phyloP scores from a whole-genome alignment of 139 green algal species.

The Chlamydomonas schloesseri region DNA sequence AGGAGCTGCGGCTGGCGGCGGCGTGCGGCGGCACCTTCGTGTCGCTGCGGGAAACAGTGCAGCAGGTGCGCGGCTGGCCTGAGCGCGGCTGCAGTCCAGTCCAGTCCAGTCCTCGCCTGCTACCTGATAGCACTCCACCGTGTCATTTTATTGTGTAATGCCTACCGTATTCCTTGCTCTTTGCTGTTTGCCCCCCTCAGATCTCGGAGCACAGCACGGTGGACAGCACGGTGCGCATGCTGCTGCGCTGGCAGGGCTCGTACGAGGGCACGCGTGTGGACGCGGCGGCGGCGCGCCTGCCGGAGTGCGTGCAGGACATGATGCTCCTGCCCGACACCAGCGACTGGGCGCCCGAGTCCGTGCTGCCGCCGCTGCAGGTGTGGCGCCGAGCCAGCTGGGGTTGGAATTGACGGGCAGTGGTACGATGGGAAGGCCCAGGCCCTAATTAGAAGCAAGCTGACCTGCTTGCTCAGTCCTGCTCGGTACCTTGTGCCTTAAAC shows the following conservation, averaged over 20 bases:
- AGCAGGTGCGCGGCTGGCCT: constrained; percentile 20
- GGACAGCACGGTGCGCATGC: constrained; percentile 37
- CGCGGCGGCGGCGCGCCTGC: constrained; percentile 11
- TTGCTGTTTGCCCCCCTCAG: background rate
- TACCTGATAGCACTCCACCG: no score
- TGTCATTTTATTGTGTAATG: no score
- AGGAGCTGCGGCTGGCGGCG: constrained; percentile 43
- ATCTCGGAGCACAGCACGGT: constrained; percentile 24
- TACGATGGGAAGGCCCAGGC: no score
- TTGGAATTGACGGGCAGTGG: no score
- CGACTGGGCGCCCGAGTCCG: constrained; percentile 11
- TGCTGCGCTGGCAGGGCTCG: constrained; percentile 39
- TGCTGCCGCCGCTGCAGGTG: constrained; percentile 39
- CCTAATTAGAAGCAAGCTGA: no score
- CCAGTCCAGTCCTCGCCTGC: no score
- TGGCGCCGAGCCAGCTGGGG: no score
- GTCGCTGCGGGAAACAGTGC: constrained; percentile 8
- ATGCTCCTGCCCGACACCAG: constrained; percentile 26
- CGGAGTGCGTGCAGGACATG: constrained; percentile 11
- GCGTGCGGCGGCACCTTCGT: constrained; percentile 30
- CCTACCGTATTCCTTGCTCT: no score
- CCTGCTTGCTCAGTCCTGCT: no score
- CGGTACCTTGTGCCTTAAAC: no score
- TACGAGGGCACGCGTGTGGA: constrained; percentile 36
- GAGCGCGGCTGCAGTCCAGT: no score